Conservation (phyloP, 805 yeast genomes). For the Torulaspora delbrueckii region DNA sequence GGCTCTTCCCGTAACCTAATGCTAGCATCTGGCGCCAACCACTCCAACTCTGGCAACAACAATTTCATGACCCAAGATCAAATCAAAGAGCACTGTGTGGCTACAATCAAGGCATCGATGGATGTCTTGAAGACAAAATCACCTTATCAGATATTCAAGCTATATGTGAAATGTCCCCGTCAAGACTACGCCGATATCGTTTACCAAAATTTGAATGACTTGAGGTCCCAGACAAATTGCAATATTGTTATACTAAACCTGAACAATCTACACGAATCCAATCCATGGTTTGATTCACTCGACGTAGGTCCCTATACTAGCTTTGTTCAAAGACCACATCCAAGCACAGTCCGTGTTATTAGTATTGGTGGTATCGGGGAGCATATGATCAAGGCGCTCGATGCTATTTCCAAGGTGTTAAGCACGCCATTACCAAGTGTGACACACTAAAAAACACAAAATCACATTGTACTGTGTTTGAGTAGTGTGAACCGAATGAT, state of each 20-base stretch:
- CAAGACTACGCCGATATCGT: slow-evolving; percentile 27
- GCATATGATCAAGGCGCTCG: slow-evolving; percentile 29
- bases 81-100: slow-evolving; percentile 30
- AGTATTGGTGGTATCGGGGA: slow-evolving; percentile 35
- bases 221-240: slow-evolving; percentile 33
- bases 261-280: slow-evolving; percentile 34
- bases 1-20: neutral
- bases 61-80: slow-evolving; percentile 29
- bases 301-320: slow-evolving; percentile 23
- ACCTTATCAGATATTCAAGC: slow-evolving; percentile 32
- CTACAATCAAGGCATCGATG: slow-evolving; percentile 27
- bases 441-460: neutral
- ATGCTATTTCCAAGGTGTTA: slow-evolving; percentile 14
- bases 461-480: neutral
- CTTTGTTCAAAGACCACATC: slow-evolving; percentile 26
- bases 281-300: slow-evolving; percentile 29
- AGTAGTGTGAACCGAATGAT: too few relatives aligned
- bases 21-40: neutral
- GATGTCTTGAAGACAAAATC: slow-evolving; percentile 26
- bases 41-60: slow-evolving; percentile 2
- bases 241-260: slow-evolving; percentile 33
- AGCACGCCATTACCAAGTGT: neutral
- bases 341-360: slow-evolving; percentile 30
- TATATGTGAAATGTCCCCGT: slow-evolving; percentile 33
- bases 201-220: slow-evolving; percentile 28